Conservation (phyloP, 805 yeast genomes). For the Nakazawaea siamensis region DNA sequence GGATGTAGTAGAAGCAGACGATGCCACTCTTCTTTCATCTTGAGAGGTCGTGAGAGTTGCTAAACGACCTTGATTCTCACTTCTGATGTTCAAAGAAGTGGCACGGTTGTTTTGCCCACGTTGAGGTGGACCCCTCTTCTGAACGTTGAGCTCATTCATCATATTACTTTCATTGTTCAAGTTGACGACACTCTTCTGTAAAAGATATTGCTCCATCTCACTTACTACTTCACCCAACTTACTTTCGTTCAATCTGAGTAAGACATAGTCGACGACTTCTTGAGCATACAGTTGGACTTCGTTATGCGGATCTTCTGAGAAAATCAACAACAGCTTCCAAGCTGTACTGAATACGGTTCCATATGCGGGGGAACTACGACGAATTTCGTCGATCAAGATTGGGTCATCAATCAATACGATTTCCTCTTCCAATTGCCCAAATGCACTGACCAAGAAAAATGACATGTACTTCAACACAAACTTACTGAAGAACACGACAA, state of each 20-base stretch:
- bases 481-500: conserved; percentile 67
- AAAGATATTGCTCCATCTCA: conserved; percentile 57
- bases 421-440: conserved; percentile 77
- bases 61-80: conserved; percentile 1
- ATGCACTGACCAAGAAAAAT: conserved; percentile 81
- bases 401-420: conserved; percentile 58
- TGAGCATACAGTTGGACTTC: conserved; percentile 73
- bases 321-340: conserved; percentile 77
- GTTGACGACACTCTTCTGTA: conserved; percentile 33
- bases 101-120: conserved; percentile 1
- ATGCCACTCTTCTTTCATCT: conserved; percentile 14
- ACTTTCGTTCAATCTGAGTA: conserved; percentile 54
- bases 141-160: conserved; percentile 3
- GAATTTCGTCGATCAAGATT: conserved; percentile 50
- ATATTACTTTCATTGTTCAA: conserved; percentile 6
- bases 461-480: conserved; percentile 62
- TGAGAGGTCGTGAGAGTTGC: conserved; percentile 1
- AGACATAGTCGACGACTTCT: conserved; percentile 64
- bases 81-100: conserved; percentile 8
- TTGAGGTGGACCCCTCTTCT: conserved; percentile 3
- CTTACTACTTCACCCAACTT: conserved; percentile 55
- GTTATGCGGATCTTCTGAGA: conserved; percentile 81
- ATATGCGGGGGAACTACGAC: conserved; percentile 69
- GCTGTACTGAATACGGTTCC: conserved; percentile 80
- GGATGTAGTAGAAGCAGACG: conserved; percentile 13